Evolutionary conservation across 2,329 filamentous ascomycete genomes (phyloP).

Genomic region (Emmonsiellopsis sp.): DNA sequence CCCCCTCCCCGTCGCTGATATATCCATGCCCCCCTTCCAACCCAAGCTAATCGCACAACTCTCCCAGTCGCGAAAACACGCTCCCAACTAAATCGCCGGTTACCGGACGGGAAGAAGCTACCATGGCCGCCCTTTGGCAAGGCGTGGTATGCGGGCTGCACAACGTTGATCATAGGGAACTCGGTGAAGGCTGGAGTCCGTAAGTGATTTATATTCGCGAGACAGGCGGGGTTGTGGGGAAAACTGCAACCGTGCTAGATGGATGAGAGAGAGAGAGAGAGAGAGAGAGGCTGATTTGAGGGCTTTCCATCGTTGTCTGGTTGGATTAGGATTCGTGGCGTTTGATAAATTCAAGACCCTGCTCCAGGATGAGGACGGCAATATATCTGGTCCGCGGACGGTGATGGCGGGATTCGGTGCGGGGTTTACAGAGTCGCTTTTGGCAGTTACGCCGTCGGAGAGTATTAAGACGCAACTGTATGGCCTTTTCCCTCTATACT

Average conservation of each 20-base stretch:
- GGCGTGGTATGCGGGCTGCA: constrained; percentile 98
- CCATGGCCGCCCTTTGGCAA: constrained; percentile 88
- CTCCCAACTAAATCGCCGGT: constrained; percentile 78
- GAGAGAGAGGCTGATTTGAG: background rate
- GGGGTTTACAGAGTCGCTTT: constrained; percentile 82
- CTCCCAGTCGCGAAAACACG: constrained; percentile 78
- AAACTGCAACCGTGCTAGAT: background rate
- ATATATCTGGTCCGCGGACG: constrained; percentile 80
- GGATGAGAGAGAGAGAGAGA: background rate
- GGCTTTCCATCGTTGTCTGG: background rate
- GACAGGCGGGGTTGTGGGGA: background rate
- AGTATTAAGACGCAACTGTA: constrained; percentile 95
- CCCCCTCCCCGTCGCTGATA: constrained; percentile 5
- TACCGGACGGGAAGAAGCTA: constrained; percentile 74
- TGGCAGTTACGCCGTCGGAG: constrained; percentile 94
- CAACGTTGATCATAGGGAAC: constrained; percentile 92
- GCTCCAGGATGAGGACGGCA: constrained; percentile 73
- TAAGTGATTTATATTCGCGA: constrained; percentile 36
- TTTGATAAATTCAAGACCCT: constrained; percentile 90
- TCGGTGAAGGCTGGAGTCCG: constrained; percentile 92
- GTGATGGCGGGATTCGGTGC: constrained; percentile 92
- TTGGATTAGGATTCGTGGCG: constrained; percentile 65
- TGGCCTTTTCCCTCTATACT: constrained; percentile 14
- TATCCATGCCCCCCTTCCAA: background rate
- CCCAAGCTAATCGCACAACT: background rate